Evolutionary conservation across 2,329 filamentous ascomycete genomes (phyloP).

Genomic region (Aspergillus sp.): DNA sequence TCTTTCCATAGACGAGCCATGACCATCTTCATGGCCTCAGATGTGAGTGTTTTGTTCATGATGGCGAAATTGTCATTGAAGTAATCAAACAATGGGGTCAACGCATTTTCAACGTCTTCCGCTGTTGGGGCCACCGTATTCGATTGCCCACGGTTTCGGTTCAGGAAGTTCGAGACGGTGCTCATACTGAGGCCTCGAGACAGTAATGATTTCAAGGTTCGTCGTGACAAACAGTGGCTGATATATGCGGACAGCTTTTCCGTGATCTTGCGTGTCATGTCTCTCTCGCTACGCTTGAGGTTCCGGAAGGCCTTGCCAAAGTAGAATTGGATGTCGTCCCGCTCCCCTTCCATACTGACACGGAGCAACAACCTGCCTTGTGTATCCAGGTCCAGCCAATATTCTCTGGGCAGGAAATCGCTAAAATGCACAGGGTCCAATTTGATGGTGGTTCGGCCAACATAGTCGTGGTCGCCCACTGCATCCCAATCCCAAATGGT

Average conservation of each 20-base stretch:
- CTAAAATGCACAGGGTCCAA: constrained; percentile 96
- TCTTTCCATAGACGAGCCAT: constrained; percentile 99
- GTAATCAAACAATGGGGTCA: constrained; percentile 81
- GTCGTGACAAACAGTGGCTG: constrained; percentile 73
- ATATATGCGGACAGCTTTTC: constrained; percentile 98
- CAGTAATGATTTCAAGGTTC: constrained; percentile 67
- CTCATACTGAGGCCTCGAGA: constrained; percentile 65
- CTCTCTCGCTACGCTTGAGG: constrained; percentile 87
- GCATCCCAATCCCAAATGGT: constrained; percentile 99
- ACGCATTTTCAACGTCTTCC: constrained; percentile 67
- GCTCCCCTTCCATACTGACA: constrained; percentile 97
- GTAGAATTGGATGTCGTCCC: constrained; percentile 97
- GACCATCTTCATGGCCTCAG: constrained; percentile 94
- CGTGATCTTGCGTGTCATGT: constrained; percentile 97
- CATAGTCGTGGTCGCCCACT: constrained; percentile 93
- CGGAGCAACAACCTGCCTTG: constrained; percentile 82
- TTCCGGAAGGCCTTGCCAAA: constrained; percentile 96
- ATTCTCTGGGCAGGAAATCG: constrained; percentile 90
- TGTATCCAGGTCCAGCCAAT: constrained; percentile 95
- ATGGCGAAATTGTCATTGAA: constrained; percentile 99
- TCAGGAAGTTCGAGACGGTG: constrained; percentile 62
- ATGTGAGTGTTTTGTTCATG: constrained; percentile 93
- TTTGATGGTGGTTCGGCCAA: constrained; percentile 92
- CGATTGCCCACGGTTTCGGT: constrained; percentile 43
- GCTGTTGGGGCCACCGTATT: constrained; percentile 53